phyloP scores from a whole-genome alignment of 768 basidiomycete genomes.

The Albatrellus ellisii region DNA sequence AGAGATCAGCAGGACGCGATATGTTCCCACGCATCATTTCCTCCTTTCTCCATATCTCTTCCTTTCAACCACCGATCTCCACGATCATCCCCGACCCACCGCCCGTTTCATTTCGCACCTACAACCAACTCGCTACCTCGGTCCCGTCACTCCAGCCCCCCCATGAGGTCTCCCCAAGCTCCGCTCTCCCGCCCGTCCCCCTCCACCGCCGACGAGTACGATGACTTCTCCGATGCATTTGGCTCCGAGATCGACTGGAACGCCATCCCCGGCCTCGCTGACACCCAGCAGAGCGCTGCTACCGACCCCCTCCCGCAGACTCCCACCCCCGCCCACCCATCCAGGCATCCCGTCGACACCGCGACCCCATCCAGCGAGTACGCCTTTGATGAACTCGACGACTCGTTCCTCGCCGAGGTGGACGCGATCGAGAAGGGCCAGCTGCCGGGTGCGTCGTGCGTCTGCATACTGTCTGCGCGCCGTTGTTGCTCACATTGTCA shows the following conservation, averaged over 20 bases:
- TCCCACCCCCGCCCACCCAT: neutral
- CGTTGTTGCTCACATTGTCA: too few species aligned
- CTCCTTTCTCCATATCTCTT: neutral
- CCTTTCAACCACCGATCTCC: neutral
- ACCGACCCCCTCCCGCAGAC: conserved; percentile 17
- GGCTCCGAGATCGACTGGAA: conserved; percentile 36
- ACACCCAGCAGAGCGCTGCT: neutral
- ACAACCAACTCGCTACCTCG: neutral
- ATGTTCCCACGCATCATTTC: too few species aligned
- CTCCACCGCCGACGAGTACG: conserved; percentile 33
- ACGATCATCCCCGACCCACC: neutral
- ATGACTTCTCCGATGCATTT: conserved; percentile 39
- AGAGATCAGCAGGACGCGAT: too few species aligned
- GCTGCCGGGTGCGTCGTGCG: neutral
- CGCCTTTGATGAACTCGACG: conserved; percentile 17
- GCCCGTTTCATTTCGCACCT: neutral
- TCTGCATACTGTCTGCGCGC: too few species aligned
- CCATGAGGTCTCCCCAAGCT: neutral
- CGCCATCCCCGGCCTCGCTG: conserved; percentile 21
- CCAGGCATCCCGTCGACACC: neutral
- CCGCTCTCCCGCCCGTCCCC: neutral
- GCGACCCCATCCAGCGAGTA: conserved; percentile 13
- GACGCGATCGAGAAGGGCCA: conserved; percentile 3
- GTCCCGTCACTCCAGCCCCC: too few species aligned
- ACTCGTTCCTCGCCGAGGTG: conserved; percentile 9